A percentile compares a stretch with the other conserved stretches of the same genome.
These are phyloP conservation scores for Verticillium longisporum DNA, from an alignment of 2,329 filamentous ascomycete genomes.

Conservation along the genomic window DNA sequence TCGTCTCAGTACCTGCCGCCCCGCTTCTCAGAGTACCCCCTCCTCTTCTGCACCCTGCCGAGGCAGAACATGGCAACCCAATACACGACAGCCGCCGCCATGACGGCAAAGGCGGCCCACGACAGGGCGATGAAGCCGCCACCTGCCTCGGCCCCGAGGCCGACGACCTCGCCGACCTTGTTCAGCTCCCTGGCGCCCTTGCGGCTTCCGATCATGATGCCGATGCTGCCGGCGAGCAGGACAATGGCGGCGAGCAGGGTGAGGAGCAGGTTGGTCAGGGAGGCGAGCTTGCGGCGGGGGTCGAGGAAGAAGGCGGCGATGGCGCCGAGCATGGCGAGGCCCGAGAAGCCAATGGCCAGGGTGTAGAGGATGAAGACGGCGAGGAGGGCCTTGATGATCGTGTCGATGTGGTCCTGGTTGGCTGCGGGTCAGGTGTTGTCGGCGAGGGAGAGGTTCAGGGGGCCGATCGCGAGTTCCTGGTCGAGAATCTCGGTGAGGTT, in stretches of 20 bases:
- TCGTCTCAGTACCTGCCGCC: background rate
- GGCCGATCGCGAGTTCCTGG: constrained; percentile 36
- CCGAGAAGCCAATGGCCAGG: constrained; percentile 32
- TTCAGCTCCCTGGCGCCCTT: constrained; percentile 35
- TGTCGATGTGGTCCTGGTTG: constrained; percentile 38
- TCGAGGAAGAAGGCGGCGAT: constrained; percentile 27
- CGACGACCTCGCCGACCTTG: constrained; percentile 32
- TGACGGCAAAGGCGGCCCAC: constrained; percentile 40
- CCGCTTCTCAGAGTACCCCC: constrained; percentile 5
- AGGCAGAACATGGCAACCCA: constrained; percentile 30
- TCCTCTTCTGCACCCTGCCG: constrained; percentile 20
- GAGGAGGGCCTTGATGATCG: constrained; percentile 41
- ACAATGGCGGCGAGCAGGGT: constrained; percentile 26
- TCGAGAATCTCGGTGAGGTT: constrained; percentile 42
- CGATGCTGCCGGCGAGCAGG: constrained; percentile 33
- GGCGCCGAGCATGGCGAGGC: constrained; percentile 33
- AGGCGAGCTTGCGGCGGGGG: constrained; percentile 13
- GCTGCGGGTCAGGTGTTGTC: constrained; percentile 36
- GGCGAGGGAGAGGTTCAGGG: constrained; percentile 34
- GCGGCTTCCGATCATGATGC: constrained; percentile 32
- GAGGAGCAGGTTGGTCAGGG: constrained; percentile 29
- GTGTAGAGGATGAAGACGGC: constrained; percentile 42
- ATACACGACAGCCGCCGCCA: constrained; percentile 30
- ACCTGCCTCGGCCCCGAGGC: constrained; percentile 35
- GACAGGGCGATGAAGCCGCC: constrained; percentile 35